Conservation (phyloP, 139 green algal species). For the Bryopsis sp. region DNA sequence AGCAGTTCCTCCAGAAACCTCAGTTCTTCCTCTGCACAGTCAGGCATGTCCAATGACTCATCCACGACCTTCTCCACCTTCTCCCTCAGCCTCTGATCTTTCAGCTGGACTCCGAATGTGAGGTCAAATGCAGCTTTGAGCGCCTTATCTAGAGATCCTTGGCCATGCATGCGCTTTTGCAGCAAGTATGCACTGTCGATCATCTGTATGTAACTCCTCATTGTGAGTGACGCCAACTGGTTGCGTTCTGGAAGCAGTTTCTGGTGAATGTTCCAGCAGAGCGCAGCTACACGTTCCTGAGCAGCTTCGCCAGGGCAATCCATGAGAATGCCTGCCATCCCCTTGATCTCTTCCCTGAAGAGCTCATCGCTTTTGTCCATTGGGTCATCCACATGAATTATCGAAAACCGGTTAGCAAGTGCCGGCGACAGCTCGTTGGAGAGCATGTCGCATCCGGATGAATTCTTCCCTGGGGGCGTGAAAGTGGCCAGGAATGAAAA, state of each 20-base stretch:
- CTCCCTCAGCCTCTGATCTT: not conserved
- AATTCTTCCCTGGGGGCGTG: not conserved
- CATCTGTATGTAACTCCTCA: too few relatives aligned
- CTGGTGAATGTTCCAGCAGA: too few relatives aligned
- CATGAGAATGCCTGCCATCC: too few relatives aligned
- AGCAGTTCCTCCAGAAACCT: conserved; percentile 11
- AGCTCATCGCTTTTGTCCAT: conserved; percentile 9
- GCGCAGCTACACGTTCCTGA: too few relatives aligned
- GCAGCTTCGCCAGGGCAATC: too few relatives aligned
- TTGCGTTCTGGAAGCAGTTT: too few relatives aligned
- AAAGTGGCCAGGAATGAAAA: conserved; percentile 9
- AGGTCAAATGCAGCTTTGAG: conserved; percentile 20
- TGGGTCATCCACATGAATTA: conserved; percentile 23
- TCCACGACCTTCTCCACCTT: not conserved
- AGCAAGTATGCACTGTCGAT: too few relatives aligned
- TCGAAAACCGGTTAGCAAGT: conserved; percentile 26
- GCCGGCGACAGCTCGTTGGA: conserved; percentile 21
- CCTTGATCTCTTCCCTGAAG: conserved; percentile 8
- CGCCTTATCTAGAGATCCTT: too few relatives aligned
- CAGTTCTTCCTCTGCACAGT: not conserved
- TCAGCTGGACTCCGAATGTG: not conserved
- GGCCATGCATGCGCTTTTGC: too few relatives aligned
- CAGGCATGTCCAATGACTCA: not conserved
- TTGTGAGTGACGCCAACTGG: too few relatives aligned
- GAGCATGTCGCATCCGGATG: not conserved